Percentiles rank a stretch among this genome's conserved stretches.
phyloP scores from a whole-genome alignment of 2,329 filamentous ascomycete species.

The Tolypocladium tropicale region DNA sequence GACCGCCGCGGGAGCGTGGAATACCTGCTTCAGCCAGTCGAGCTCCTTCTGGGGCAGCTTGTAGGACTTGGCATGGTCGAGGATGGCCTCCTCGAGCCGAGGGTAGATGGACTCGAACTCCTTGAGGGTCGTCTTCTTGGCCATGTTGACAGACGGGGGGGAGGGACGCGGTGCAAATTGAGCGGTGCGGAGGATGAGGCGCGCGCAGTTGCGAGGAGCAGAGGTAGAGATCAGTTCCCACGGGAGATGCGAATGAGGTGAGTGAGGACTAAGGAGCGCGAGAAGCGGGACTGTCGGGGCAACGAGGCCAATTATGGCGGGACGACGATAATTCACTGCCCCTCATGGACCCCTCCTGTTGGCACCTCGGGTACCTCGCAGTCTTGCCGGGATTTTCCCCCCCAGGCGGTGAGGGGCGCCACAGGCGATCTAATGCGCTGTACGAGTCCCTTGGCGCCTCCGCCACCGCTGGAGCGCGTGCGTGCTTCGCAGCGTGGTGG shows the following conservation, averaged over 20 bases:
- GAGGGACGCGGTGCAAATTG: background rate
- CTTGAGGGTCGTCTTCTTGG: conserved; percentile 64
- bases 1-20: background rate
- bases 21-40: conserved; percentile 77
- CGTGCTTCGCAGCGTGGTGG: background rate
- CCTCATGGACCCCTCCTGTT: too few relatives aligned
- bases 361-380: too few relatives aligned
- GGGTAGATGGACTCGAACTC: conserved; percentile 90
- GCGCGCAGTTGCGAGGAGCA: background rate
- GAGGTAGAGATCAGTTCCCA: background rate
- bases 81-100: conserved; percentile 70
- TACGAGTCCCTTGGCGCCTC: too few relatives aligned
- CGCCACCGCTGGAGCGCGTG: background rate
- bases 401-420: background rate
- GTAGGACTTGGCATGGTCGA: conserved; percentile 69
- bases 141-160: conserved; percentile 34
- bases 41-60: conserved; percentile 72
- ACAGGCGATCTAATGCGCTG: background rate
- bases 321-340: background rate
- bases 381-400: too few relatives aligned
- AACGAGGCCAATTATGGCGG: background rate
- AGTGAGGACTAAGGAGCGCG: too few relatives aligned
- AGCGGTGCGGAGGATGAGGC: background rate
- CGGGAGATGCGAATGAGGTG: background rate
- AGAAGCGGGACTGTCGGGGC: background rate